Base-by-base conservation (phyloP, 1,284 basidiomycete species). In the Xerocomus amazonicus region DNA sequence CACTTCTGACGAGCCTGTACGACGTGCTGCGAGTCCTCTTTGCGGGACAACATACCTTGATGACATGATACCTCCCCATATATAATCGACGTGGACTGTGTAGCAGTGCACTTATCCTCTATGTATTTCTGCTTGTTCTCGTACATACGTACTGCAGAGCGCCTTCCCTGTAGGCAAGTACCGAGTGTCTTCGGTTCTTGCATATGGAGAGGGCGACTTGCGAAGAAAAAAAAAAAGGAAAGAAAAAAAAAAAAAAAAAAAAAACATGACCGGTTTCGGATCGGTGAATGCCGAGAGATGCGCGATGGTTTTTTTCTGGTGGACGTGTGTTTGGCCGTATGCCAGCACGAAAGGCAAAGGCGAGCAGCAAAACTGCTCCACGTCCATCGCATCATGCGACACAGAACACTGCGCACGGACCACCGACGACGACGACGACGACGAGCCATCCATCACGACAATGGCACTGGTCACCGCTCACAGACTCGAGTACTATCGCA, bases 401-500 rank as follows among this genome's bases (percentile, higher is more conserved):
- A n/a, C 16, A 37, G 19, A 23, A 9, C 12, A 36, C 26, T 27
- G 44, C 36, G 42, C 54, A 62, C 46, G 49, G 54, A 51, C 57
- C 57, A 52, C 19, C 44, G 42, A 53, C 35, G 48, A 33, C 42
- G 6, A 45, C 42, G 6, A 45, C 44, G 29, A 31, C 47, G 50
- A 45, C 51, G 48, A 48, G 42, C 41, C 46, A 63, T 6, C 43
- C 43, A n/a, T 42, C 50, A 2, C 62, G 69, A 52, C 58, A 70
- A 49, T 90, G 87, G 87, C 71, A 78, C 49, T 91, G 88, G 88
- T 73, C 75, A 50, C 76, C 78, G 38, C 73, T 95, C 47, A 84
- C 88, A 34, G 86, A 90, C 66, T 78, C 82, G 28, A 78, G 79
- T 52, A 76, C 82, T 27, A 87, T 80, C 54, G 76, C 73, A 49